Evolutionary conservation across 306 rosid species (phyloP).

Genomic region (Inga laurina): DNA sequence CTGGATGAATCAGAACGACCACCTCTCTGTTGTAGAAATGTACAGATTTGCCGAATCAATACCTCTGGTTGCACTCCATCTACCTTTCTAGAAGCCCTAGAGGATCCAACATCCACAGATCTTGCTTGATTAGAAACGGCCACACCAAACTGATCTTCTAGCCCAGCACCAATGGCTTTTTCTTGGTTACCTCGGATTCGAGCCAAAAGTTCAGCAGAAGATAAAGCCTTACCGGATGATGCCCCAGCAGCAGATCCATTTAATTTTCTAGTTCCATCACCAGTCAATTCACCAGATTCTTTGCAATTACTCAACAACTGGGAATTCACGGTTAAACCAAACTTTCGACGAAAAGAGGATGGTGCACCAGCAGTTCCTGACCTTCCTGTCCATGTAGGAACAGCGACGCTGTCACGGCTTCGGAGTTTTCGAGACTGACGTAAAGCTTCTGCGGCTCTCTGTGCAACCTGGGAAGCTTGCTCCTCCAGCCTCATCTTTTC

Average conservation of each 20-base stretch:
- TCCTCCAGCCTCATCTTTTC: slow-evolving; percentile 87
- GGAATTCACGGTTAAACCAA: slow-evolving; percentile 78
- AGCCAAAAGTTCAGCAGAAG: slow-evolving; percentile 77
- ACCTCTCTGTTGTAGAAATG: slow-evolving; percentile 79
- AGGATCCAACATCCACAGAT: slow-evolving; percentile 45
- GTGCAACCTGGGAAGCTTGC: slow-evolving; percentile 93
- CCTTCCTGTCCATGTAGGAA: slow-evolving; percentile 98
- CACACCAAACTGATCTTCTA: slow-evolving; percentile 54
- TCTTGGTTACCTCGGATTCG: slow-evolving; percentile 75
- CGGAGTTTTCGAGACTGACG: slow-evolving; percentile 83
- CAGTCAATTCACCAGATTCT: slow-evolving; percentile 47
- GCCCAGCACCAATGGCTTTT: slow-evolving; percentile 70
- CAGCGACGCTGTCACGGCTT: slow-evolving; percentile 65
- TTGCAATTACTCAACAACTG: slow-evolving; percentile 49
- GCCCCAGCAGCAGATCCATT: slow-evolving; percentile 76
- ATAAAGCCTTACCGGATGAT: slow-evolving; percentile 79
- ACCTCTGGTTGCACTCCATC: slow-evolving; percentile 79
- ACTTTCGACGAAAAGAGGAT: slow-evolving; percentile 64
- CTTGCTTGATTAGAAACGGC: slow-evolving; percentile 47
- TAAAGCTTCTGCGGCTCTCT: slow-evolving; percentile 94
- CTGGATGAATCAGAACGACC: slow-evolving; percentile 64
- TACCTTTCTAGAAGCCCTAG: slow-evolving; percentile 48
- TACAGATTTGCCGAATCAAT: slow-evolving; percentile 75
- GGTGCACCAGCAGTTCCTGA: slow-evolving; percentile 97
- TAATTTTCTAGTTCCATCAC: slow-evolving; percentile 44